phyloP scores from a whole-genome alignment of 768 basidiomycete species.

The Psilocybe cubensis region DNA sequence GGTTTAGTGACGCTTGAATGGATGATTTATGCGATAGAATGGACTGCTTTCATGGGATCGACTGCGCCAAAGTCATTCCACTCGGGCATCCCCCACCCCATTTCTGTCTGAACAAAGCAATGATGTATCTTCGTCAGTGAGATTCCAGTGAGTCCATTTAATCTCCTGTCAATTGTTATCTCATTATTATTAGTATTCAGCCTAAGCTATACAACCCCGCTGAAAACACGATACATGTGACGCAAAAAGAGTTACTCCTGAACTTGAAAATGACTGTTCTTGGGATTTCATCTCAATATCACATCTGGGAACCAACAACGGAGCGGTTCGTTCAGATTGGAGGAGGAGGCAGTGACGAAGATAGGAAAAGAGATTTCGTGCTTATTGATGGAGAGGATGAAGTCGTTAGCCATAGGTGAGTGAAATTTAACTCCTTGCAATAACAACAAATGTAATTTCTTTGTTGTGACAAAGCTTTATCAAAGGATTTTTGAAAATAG shows the following conservation, averaged over 20 bases:
- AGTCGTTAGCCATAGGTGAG: slow-evolving; percentile 59
- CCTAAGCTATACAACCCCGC: slow-evolving; percentile 44
- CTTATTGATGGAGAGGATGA: slow-evolving; percentile 63
- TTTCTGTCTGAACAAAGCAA: slow-evolving; percentile 74
- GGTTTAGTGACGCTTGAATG: background rate
- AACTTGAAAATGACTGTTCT: slow-evolving; percentile 61
- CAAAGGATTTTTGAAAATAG: slow-evolving; percentile 67
- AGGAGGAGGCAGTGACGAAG: slow-evolving; percentile 27
- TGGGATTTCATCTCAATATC: slow-evolving; percentile 69
- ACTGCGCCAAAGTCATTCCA: slow-evolving; percentile 38
- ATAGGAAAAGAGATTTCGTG: slow-evolving; percentile 33
- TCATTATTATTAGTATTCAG: slow-evolving; percentile 43
- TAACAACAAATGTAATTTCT: background rate
- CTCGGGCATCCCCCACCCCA: slow-evolving; percentile 41
- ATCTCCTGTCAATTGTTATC: background rate
- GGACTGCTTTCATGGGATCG: slow-evolving; percentile 68
- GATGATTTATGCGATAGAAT: slow-evolving; percentile 35
- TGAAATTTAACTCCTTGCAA: background rate
- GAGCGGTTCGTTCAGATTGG: slow-evolving; percentile 62
- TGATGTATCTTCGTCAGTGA: slow-evolving; percentile 55
- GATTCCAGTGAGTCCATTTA: slow-evolving; percentile 53
- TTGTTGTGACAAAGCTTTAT: slow-evolving; percentile 46
- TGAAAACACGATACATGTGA: slow-evolving; percentile 45
- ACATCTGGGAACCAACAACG: slow-evolving; percentile 58
- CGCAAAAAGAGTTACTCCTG: slow-evolving; percentile 49